These are phyloP conservation scores for Globisporangium rhizosaccharum DNA, from an alignment of 352 stramenopile species.

Conservation along the genomic window DNA sequence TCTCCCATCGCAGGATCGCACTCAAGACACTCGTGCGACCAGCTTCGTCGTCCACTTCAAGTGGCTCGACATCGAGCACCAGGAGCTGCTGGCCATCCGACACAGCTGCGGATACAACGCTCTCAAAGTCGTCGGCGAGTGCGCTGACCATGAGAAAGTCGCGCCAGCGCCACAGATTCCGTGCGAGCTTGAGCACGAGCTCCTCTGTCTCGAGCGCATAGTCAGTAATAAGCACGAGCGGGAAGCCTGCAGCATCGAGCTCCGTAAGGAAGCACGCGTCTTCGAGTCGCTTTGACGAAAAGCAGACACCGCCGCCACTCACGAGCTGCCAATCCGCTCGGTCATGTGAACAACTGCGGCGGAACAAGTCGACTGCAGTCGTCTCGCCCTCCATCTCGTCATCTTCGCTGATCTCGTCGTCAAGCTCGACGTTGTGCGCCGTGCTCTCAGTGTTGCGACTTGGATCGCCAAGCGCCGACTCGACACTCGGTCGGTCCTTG, in stretches of 20 bases:
- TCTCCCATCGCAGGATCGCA: conserved; percentile 30
- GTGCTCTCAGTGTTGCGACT: not conserved
- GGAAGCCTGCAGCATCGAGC: conserved; percentile 19
- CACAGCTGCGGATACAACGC: conserved; percentile 28
- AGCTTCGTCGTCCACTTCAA: conserved; percentile 20
- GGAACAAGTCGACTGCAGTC: conserved; percentile 6
- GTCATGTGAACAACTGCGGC: not conserved
- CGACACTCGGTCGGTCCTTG: conserved; percentile 1
- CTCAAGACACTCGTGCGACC: conserved; percentile 8
- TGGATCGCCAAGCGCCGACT: no score
- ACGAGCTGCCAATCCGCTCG: conserved; percentile 19
- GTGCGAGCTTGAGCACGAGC: conserved; percentile 34
- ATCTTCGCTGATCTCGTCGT: not conserved
- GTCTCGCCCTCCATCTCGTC: not conserved
- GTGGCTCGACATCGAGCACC: conserved; percentile 48
- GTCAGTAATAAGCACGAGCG: conserved; percentile 36
- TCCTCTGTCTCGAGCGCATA: conserved; percentile 36
- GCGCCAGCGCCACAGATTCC: conserved; percentile 35
- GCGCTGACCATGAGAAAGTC: conserved; percentile 38
- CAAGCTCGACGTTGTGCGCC: not conserved
- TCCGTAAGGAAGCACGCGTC: conserved; percentile 35
- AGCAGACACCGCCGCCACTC: conserved; percentile 21
- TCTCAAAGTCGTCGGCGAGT: conserved; percentile 27
- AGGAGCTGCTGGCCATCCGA: conserved; percentile 44
- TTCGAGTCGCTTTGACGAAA: conserved; percentile 41